Conservation (phyloP, 257 asterid species). For the Nicotiana noctiflora region DNA sequence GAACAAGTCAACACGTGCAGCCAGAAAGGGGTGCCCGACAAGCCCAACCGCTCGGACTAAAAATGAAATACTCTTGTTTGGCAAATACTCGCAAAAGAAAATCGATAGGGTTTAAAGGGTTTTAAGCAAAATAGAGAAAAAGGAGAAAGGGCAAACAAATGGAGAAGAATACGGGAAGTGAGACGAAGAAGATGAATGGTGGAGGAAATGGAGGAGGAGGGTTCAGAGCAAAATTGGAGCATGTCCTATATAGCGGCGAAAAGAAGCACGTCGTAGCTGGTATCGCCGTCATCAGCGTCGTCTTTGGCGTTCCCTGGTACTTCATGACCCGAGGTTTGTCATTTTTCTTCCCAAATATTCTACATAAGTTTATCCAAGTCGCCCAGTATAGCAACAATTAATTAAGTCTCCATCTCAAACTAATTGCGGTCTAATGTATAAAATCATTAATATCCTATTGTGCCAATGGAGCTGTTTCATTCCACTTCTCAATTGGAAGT, state of each 20-base stretch:
- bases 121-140: not conserved
- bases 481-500: not conserved
- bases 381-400: not conserved
- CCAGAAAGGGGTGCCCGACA: not conserved
- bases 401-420: not conserved
- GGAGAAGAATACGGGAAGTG: slow-evolving; percentile 33
- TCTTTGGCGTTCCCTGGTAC: slow-evolving; percentile 88
- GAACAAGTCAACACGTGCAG: not conserved
- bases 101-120: slow-evolving; percentile 14
- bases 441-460: not conserved
- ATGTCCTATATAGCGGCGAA: slow-evolving; percentile 71
- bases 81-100: not conserved
- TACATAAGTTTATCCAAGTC: not conserved
- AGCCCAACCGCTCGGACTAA: not conserved
- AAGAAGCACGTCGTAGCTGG: slow-evolving; percentile 82
- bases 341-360: not conserved
- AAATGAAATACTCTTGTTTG: not conserved
- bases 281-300: slow-evolving; percentile 54
- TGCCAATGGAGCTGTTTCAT: not conserved
- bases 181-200: slow-evolving; percentile 35
- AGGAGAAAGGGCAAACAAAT: not conserved
- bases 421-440: not conserved
- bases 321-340: slow-evolving; percentile 63
- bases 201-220: slow-evolving; percentile 39
- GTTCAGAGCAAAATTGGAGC: slow-evolving; percentile 57